Evolutionary conservation across 768 basidiomycete genomes (phyloP), one percentile per base, ranked within the genome.

Genomic region (Phlebiopsis gigantea): DNA sequence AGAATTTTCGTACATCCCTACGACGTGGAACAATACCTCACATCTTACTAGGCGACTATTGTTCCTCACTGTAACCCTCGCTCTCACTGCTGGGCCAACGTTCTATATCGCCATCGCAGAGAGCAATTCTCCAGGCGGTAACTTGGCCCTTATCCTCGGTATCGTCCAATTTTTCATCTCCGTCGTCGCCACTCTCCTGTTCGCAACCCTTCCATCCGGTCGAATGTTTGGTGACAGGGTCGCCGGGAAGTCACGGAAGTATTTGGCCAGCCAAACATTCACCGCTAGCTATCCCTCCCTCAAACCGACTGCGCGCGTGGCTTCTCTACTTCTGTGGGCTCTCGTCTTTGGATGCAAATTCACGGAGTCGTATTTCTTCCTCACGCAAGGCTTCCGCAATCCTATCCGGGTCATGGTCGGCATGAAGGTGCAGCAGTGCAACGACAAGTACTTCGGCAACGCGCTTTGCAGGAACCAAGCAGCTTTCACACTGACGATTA

Each of bases 141-240:
- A 83, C 17, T 77, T 96, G 15, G 80, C 97, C 2, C 82, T 93
- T 66, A 98, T 98, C 73, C 82, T 98, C 65, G 92, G 92, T 62
- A 92, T 98, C 63, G 91, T 96, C 7, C 96, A 99, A 65, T 98
- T 98, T 76, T 93, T 86, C 75, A 91, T 98, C 57, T 90, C 95
- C 24, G 87, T 93, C 49, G 73, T 85, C 53, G 91, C 88, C 7
- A 92, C 92, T 1, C 74, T 95, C 52, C 78, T 95, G 7, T 98
- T 98, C 69, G 83, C 91, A 24, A 79, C 92, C 67, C 83, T 99
- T 73, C 97, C 97, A 0, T 97, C 94, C 0, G 97, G 94, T 0
- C 85, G 96, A 19, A 98, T 98, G 93, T 99, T 99, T 67, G 97
- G 97, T 29, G 97, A 99, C 70, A 84, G 96, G 54, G 97, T 99